phyloP scores from a whole-genome alignment of 1,139 yeast genomes.

The Zygoascus hellenicus region DNA sequence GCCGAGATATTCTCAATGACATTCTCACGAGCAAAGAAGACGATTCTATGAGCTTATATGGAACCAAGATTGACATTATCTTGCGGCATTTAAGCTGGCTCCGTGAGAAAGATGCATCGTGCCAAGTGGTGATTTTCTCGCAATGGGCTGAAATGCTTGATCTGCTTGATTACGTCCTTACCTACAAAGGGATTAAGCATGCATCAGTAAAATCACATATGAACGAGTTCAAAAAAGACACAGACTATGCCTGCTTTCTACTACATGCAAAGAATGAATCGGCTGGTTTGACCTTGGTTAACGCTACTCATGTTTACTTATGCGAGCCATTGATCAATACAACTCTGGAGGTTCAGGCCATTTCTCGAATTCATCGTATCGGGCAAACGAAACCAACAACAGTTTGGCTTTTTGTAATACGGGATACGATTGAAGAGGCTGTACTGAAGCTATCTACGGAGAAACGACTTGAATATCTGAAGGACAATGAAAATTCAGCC shows the following conservation, averaged over 20 bases:
- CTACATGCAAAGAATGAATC: slow-evolving; percentile 83
- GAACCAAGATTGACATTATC: slow-evolving; percentile 81
- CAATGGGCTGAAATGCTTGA: slow-evolving; percentile 78
- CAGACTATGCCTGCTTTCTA: slow-evolving; percentile 69
- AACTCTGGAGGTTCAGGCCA: slow-evolving; percentile 83
- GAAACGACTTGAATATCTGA: slow-evolving; percentile 24
- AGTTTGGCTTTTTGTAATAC: slow-evolving; percentile 87
- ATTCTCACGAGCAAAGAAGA: slow-evolving; percentile 31
- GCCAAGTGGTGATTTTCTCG: slow-evolving; percentile 79
- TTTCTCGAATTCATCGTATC: slow-evolving; percentile 84
- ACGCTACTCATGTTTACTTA: slow-evolving; percentile 83
- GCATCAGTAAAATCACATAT: slow-evolving; percentile 41
- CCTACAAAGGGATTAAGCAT: slow-evolving; percentile 49
- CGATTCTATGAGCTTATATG: slow-evolving; percentile 43
- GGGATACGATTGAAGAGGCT: slow-evolving; percentile 84
- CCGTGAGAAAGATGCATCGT: slow-evolving; percentile 50
- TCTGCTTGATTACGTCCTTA: slow-evolving; percentile 62
- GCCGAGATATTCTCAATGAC: slow-evolving; percentile 16
- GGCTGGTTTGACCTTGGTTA: slow-evolving; percentile 79
- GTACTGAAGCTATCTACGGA: slow-evolving; percentile 44
- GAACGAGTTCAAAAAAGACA: slow-evolving; percentile 59
- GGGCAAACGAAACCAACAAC: slow-evolving; percentile 78
- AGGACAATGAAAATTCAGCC: slow-evolving; percentile 11
- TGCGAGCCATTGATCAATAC: slow-evolving; percentile 92
- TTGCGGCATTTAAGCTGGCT: slow-evolving; percentile 62